A percentile compares a stretch with the other conserved stretches of the same genome.
Evolutionary conservation across 2,329 filamentous ascomycete species (phyloP).

Genomic region (Claviceps pazoutovae): DNA sequence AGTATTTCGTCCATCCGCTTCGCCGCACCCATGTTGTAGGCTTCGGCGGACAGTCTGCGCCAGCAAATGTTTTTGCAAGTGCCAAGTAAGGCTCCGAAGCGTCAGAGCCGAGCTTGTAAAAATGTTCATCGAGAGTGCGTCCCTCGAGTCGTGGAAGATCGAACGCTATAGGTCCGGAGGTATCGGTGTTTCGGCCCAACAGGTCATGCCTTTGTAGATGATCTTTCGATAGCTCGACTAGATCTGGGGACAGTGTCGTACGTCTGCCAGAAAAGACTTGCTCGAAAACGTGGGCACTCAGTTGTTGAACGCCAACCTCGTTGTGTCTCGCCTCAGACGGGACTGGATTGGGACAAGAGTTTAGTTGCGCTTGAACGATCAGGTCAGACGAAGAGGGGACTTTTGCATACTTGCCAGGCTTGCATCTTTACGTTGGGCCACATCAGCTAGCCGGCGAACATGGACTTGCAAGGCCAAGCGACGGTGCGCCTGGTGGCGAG

Average conservation of each 20-base stretch:
- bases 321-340: conserved; percentile 59
- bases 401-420: conserved; percentile 27
- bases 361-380: background rate
- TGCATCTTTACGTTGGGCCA: conserved; percentile 13
- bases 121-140: conserved; percentile 79
- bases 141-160: conserved; percentile 72
- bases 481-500: conserved; percentile 30
- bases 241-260: conserved; percentile 48
- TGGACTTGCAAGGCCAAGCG: conserved; percentile 22
- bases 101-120: conserved; percentile 74
- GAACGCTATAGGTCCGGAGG: conserved; percentile 63
- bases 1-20: conserved; percentile 94
- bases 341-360: conserved; percentile 17
- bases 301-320: conserved; percentile 86
- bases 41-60: conserved; percentile 41
- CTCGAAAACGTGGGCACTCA: conserved; percentile 67
- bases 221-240: conserved; percentile 67
- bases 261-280: conserved; percentile 61
- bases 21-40: conserved; percentile 59
- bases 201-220: conserved; percentile 79
- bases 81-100: conserved; percentile 72
- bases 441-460: conserved; percentile 30
- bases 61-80: conserved; percentile 61
- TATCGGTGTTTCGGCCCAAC: conserved; percentile 78
- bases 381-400: background rate